A percentile compares a stretch with the other conserved stretches of the same genome.
Conservation (phyloP, 1,284 basidiomycete genomes). For the Naganishia albida region DNA sequence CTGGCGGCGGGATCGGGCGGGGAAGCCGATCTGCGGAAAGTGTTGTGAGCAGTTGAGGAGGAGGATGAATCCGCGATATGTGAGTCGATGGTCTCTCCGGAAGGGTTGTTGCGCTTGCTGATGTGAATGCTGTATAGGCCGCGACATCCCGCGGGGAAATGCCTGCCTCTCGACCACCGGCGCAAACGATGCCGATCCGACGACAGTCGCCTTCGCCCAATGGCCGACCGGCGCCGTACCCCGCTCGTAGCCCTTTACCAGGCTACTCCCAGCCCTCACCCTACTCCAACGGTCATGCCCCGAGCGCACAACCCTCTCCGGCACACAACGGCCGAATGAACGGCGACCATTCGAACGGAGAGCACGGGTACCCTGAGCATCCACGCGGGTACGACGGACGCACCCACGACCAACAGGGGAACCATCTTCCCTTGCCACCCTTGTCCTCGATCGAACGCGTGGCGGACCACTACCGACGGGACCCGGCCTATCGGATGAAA, state of each 20-base stretch:
- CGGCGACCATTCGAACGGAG: not conserved
- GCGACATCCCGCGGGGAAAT: slow-evolving; percentile 11
- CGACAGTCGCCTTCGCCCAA: slow-evolving; percentile 6
- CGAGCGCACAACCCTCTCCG: not conserved
- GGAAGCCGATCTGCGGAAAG: slow-evolving; percentile 25
- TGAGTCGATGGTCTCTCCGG: not conserved
- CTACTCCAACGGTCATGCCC: not conserved
- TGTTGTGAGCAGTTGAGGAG: slow-evolving; percentile 18
- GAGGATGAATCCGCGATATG: slow-evolving; percentile 26
- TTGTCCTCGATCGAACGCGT: slow-evolving; percentile 23
- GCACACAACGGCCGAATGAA: not conserved
- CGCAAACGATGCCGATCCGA: slow-evolving; percentile 1
- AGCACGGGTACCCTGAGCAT: not conserved
- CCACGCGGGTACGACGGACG: not conserved
- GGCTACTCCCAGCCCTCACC: not conserved
- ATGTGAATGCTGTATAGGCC: not conserved
- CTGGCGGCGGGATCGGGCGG: slow-evolving; percentile 25
- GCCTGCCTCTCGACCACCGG: not conserved
- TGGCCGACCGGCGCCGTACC: slow-evolving; percentile 9
- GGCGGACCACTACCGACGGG: slow-evolving; percentile 22
- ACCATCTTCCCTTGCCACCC: slow-evolving; percentile 17
- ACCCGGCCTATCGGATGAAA: slow-evolving; percentile 2
- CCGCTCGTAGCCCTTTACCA: not conserved
- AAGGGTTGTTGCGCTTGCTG: not conserved
- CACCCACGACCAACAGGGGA: not conserved